Evolutionary conservation across 768 basidiomycete genomes (phyloP).

Genomic region (Boletus reticulatus): DNA sequence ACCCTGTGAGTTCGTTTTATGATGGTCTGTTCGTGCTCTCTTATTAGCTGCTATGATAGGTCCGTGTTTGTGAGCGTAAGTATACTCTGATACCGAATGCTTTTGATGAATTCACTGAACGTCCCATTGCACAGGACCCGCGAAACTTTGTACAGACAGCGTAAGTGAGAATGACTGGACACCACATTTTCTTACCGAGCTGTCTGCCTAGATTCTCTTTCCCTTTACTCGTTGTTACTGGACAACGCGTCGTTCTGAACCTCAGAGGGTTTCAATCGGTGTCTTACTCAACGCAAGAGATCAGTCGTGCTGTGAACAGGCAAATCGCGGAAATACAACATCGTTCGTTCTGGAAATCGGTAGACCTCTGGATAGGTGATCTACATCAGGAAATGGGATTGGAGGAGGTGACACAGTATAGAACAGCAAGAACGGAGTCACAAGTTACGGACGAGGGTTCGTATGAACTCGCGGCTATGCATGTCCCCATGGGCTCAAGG

Average conservation of each 20-base stretch:
- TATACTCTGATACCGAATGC: not conserved
- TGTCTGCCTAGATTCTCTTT: not conserved
- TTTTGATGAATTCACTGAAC: not conserved
- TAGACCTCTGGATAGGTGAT: conserved; percentile 1
- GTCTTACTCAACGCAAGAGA: not conserved
- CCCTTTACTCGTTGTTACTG: conserved; percentile 7
- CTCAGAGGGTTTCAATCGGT: not conserved
- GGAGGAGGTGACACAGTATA: too few relatives aligned
- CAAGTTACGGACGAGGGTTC: too few relatives aligned
- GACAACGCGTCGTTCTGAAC: conserved; percentile 18
- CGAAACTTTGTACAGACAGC: not conserved
- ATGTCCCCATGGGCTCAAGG: too few relatives aligned
- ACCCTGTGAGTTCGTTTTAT: conserved; percentile 1
- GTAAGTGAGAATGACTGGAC: not conserved
- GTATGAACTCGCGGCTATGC: too few relatives aligned
- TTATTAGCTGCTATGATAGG: not conserved
- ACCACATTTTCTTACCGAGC: not conserved
- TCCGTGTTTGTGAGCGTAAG: not conserved
- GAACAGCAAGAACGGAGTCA: too few relatives aligned
- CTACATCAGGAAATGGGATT: not conserved
- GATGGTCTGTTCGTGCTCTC: not conserved
- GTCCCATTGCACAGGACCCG: not conserved
- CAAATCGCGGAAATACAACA: not conserved
- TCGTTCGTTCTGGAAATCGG: conserved; percentile 1
- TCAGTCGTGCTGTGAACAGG: not conserved